Evolutionary conservation across 225 moss, liverwort and hornwort genomes (phyloP), one percentile per base, ranked within the genome.

Genomic region (Physcomitrium patens): DNA sequence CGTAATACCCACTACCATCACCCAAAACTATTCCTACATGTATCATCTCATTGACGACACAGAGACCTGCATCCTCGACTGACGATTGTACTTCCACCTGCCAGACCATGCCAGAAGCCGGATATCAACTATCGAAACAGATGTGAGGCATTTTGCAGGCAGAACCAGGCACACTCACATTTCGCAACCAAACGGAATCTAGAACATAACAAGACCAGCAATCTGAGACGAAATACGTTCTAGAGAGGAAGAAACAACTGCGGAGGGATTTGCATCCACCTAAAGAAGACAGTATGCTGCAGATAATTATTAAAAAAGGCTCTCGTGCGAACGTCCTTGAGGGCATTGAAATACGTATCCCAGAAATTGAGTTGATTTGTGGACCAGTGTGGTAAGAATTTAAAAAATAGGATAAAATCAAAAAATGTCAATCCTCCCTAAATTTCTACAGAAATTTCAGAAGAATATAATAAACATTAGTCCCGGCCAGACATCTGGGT

Each of bases 1-100:
- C 42, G 65, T 60, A 45, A 74, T 67, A 24, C 53, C 43, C 60
- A 73, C 67, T 56, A 72, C 61, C 68, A 76, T 68, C 68, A 9
- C 59, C 41, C 66, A 71, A 6, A 53, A 48, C 24, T 56, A 18
- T 19, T 19, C 69, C 72, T 49, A 51, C 67, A 15, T 53, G 63
- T 58, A 78, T 41, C 75, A 75, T 55, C 23, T 80, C 76, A 23
- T 72, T 8, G 51, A 58, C 69, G 20, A 60, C 60, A 57, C 43
- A 56, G 42, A 13, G 28, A 43, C 44, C 67, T 62, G 68, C 75
- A 79, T 47, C 74, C 47, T 77, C 10, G 8, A 18, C 80, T 69
- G 27, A 27, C 65, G 16, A 27, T 13, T 31, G 24, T 2, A 19
- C 61, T 71, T 71, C 58, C 66, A 54, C 60, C 82, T 73, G 69